These are phyloP conservation scores for Simmondsia chinensis DNA, from an alignment of 148 eudicot genomes.

Conservation along the genomic window DNA sequence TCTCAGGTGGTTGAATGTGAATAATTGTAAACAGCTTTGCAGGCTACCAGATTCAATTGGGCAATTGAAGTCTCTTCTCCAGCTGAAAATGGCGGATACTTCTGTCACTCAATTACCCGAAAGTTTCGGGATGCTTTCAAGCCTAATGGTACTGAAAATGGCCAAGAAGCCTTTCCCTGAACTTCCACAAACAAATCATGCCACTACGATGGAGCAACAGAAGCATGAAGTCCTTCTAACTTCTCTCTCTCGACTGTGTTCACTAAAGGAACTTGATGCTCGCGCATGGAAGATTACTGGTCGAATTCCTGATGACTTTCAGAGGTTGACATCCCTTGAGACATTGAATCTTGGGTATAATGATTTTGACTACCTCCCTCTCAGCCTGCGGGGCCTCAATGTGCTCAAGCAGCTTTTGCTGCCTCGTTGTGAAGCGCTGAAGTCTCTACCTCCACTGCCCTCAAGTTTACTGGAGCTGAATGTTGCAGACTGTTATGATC, in stretches of 20 bases:
- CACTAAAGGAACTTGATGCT: conserved; percentile 40
- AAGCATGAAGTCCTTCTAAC: conserved; percentile 24
- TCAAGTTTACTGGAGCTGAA: conserved; percentile 36
- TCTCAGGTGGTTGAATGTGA: conserved; percentile 30
- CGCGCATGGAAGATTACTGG: conserved; percentile 37
- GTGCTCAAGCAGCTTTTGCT: conserved; percentile 29
- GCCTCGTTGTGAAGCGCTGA: conserved; percentile 35
- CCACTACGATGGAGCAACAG: not conserved
- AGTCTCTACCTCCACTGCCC: conserved; percentile 44
- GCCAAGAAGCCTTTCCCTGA: conserved; percentile 17
- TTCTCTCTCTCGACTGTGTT: conserved; percentile 32
- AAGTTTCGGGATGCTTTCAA: conserved; percentile 40
- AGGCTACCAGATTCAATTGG: conserved; percentile 36
- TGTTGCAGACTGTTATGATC: conserved; percentile 40
- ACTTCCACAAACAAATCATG: not conserved
- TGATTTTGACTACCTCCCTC: conserved; percentile 40
- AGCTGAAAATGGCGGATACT: conserved; percentile 36
- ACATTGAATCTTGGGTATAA: conserved; percentile 38
- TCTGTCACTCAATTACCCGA: conserved; percentile 35
- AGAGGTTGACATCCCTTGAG: conserved; percentile 29
- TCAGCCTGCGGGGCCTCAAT: conserved; percentile 31
- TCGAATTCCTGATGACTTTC: conserved; percentile 36
- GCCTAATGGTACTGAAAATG: conserved; percentile 33
- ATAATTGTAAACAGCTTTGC: conserved; percentile 21
- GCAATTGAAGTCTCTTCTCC: conserved; percentile 23